Base-by-base conservation (phyloP, 2,329 filamentous ascomycete genomes). In the Scolecobasidium constrictum region DNA sequence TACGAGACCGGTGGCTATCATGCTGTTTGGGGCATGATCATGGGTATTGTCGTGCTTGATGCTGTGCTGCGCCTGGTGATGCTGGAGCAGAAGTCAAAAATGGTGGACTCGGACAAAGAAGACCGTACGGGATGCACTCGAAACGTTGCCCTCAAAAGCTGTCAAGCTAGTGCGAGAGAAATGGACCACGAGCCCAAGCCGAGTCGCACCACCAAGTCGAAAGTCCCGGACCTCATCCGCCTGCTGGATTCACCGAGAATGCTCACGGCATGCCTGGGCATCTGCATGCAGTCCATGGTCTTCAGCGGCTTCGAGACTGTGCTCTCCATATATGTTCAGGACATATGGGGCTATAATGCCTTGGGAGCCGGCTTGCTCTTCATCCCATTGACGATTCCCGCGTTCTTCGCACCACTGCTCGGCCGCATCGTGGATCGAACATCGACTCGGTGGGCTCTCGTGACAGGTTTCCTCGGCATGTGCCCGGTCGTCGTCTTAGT, bases 401-500 rank as follows among this genome's bases (percentile, higher is more conserved):
- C 35, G 13, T 19, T 43, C 7, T 7, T 42, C 11, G 17, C 6
- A 6, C 40, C 40, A 9, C 7, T 43, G 9, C 11, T 43, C 18
- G 40, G 40, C 35, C 11, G 11, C 6, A 9, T 43, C 9, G 9
- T 16, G 16, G 35, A 37, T 18, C 35, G 35, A 9, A 9, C 11
- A 9, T 9, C 37, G 6, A 12, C 40, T 13, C 9, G 35, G 7
- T 42, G 34, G 35, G 9, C 19, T 12, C 12, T 35, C 13, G 23
- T 16, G 15, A 53, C 63, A 0, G 81, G 78, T 0, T 83, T 86
- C 49, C 52, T 77, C 2, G 50, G 72, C 11, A 63, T 68, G 0
- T 58, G 75, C 7, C 81, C 82, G 0, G 66, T 78, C 31, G 64
- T 82, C 19, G 69, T 83, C 3, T 71, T 81, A 28, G 62, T 87